Evolutionary conservation across 192 early-diverging fungal genomes (phyloP), one percentile per base, ranked within the genome.

Genomic region (Diversispora epigaea): DNA sequence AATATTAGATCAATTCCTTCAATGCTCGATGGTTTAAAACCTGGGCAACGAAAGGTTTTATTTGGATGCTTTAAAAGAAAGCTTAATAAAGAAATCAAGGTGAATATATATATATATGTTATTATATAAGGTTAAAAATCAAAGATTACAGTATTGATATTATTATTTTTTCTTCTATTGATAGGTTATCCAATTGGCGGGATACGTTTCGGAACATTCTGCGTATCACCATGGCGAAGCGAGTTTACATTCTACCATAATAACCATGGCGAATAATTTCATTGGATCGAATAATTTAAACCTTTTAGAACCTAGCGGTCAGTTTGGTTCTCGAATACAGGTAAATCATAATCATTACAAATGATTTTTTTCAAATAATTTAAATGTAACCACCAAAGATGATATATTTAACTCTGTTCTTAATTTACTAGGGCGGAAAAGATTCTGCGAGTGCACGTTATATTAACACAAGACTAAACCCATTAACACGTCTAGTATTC

Each of bases 371-470:
- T 32, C 25, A 32, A 32, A 32, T 32, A 32, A 32, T 32, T 32
- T 32, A 32, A 32, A 32, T 32, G 25, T 32, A 32, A 32, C 25
- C 25, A 32, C 25, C 2, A 2, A 32, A 32, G 25, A 32, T 32
- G 0, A 32, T 32, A 32, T 32, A 32, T 32, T 32, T 32, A 32
- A 1, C 25, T 32, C 25, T 32, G 25, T 32, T 32, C 25, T 32
- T 32, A 32, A 32, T 32, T 32, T 32, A 32, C 25, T 32, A 32
- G 25, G 25, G 97, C 57, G 95, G 95, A 45, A 96, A 97, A 79
- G 94, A 96, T 78, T 92, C 95, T 40, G 96, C 96, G n/a, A 92
- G 90, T 79, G 86, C 96, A 82, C 96, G 97, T 95, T 99, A 99
- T 84, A 94, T 99, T 72, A 93, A 90, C 77, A 96, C 95, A 0